These are phyloP conservation scores for sweet orange (Citrus sinensis) DNA, from an alignment of 345 rosid species.

Conservation along the genomic window DNA sequence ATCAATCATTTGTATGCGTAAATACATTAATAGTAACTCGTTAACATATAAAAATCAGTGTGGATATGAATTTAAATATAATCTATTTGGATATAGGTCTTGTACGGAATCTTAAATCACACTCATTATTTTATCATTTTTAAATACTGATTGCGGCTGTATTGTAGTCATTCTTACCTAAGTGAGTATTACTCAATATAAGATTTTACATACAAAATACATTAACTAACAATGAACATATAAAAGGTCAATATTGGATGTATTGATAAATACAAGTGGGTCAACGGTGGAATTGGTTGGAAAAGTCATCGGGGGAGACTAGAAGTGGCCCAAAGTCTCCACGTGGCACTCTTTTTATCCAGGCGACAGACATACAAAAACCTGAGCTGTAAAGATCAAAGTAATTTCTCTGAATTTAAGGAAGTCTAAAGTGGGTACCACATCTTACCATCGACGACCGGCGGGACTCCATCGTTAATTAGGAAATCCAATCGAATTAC, in stretches of 20 bases:
- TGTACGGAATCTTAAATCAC: accelerated
- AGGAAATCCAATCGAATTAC: background rate
- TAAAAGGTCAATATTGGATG: background rate
- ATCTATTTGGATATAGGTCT: too few relatives aligned
- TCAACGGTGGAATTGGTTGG: background rate
- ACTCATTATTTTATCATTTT: too few relatives aligned
- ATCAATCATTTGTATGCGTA: too few relatives aligned
- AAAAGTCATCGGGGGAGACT: background rate
- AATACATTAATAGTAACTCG: too few relatives aligned
- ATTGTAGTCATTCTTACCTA: too few relatives aligned
- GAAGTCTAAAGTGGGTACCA: background rate
- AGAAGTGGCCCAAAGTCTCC: background rate
- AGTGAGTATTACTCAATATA: too few relatives aligned
- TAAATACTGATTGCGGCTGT: too few relatives aligned
- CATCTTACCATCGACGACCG: background rate
- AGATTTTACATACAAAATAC: too few relatives aligned
- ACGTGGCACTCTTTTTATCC: background rate
- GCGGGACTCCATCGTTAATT: background rate
- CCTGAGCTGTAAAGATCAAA: background rate
- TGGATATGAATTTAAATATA: too few relatives aligned
- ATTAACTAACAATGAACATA: too few relatives aligned
- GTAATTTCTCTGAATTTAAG: background rate
- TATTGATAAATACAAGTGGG: background rate
- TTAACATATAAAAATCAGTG: too few relatives aligned
- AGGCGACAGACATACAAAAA: background rate